These are phyloP conservation scores for Stagonosporopsis tanaceti DNA, from an alignment of 2,329 filamentous ascomycete species.

Conservation along the genomic window DNA sequence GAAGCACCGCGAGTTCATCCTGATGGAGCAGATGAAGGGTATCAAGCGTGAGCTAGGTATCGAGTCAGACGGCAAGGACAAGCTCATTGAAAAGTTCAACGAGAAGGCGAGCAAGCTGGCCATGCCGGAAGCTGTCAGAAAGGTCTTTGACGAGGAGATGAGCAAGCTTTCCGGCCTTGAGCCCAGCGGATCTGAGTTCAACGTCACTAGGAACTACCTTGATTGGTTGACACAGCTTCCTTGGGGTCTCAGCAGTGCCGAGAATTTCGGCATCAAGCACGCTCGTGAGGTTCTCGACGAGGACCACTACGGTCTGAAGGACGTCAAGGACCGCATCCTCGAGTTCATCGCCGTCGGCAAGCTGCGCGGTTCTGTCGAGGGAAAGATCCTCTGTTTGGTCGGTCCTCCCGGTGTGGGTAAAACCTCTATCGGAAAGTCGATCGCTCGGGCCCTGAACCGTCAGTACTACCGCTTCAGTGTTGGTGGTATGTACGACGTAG, in stretches of 20 bases:
- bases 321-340: slow-evolving; percentile 97
- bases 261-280: slow-evolving; percentile 95
- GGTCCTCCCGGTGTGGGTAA: slow-evolving; percentile 97
- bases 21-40: slow-evolving; percentile 99
- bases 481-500: slow-evolving; percentile 94
- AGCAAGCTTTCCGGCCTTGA: slow-evolving; percentile 97
- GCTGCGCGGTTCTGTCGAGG: slow-evolving; percentile 93
- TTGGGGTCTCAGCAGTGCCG: slow-evolving; percentile 92
- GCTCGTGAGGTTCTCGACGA: slow-evolving; percentile 91
- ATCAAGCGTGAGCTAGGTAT: slow-evolving; percentile 95
- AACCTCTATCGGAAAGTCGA: slow-evolving; percentile 98
- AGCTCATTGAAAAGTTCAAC: slow-evolving; percentile 96
- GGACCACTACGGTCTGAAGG: slow-evolving; percentile 95
- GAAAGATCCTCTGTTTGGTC: slow-evolving; percentile 97
- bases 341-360: slow-evolving; percentile 99
- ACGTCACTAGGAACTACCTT: slow-evolving; percentile 96
- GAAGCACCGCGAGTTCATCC: slow-evolving; percentile 95
- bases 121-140: slow-evolving; percentile 96
- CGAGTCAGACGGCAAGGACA: slow-evolving; percentile 97
- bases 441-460: slow-evolving; percentile 90
- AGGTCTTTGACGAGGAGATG: slow-evolving; percentile 97
- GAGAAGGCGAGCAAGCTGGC: slow-evolving; percentile 92
- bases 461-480: slow-evolving; percentile 99
- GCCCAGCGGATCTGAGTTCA: slow-evolving; percentile 95
- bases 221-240: slow-evolving; percentile 99